These are phyloP conservation scores for Parathielavia appendiculata DNA, from an alignment of 495 filamentous ascomycete species.

Conservation along the genomic window DNA sequence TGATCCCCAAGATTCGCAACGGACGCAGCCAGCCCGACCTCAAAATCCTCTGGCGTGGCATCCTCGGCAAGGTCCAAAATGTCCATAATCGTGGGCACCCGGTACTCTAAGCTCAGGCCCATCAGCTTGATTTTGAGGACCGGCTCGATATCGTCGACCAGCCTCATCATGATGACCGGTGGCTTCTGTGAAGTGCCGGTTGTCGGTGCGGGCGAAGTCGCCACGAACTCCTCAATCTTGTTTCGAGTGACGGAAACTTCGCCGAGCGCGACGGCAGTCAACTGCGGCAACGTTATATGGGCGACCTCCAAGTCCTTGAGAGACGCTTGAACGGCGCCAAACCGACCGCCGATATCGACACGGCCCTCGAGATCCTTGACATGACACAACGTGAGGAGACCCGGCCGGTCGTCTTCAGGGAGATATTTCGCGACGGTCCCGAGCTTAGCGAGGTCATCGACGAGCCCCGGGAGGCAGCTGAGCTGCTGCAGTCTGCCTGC, in stretches of 20 bases:
- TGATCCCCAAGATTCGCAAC: constrained; percentile 70
- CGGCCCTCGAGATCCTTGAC: constrained; percentile 56
- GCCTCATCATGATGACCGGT: constrained; percentile 55
- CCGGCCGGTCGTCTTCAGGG: constrained; percentile 91
- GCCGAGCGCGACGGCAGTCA: constrained; percentile 69
- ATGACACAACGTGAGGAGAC: constrained; percentile 68
- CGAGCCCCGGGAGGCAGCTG: constrained; percentile 59
- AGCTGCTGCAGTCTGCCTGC: constrained; percentile 58
- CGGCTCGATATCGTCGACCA: constrained; percentile 92
- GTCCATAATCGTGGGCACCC: constrained; percentile 72
- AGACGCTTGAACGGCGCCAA: constrained; percentile 58
- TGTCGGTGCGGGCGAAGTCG: constrained; percentile 23
- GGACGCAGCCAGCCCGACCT: constrained; percentile 70
- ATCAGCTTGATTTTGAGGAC: constrained; percentile 80
- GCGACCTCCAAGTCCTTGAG: constrained; percentile 64
- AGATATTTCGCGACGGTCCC: constrained; percentile 90
- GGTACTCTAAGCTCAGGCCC: constrained; percentile 78
- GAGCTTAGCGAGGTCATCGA: constrained; percentile 70
- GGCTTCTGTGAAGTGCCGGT: constrained; percentile 45
- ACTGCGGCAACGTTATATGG: constrained; percentile 76
- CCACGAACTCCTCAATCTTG: constrained; percentile 60
- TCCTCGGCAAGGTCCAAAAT: constrained; percentile 64
- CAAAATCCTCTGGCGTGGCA: constrained; percentile 65
- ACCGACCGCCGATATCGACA: constrained; percentile 54
- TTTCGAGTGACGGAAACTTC: constrained; percentile 58